Percentiles rank a stretch among this genome's conserved stretches.
Evolutionary conservation across 2,329 filamentous ascomycete species (phyloP).

Genomic region (Pseudocercospora crystallina): DNA sequence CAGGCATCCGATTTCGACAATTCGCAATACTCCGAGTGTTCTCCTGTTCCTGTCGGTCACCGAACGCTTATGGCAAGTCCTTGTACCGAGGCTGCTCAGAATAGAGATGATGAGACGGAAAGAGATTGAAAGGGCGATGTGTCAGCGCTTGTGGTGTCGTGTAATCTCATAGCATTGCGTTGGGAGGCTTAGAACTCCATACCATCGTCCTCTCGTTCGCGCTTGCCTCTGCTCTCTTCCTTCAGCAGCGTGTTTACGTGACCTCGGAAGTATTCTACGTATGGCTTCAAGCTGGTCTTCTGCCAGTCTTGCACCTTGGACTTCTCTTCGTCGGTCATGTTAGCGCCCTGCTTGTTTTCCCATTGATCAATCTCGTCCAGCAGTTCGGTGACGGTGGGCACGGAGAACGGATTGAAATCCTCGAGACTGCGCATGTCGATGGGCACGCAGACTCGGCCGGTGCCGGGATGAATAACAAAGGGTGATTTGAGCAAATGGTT

Average conservation of each 20-base stretch:
- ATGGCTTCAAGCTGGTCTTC: slow-evolving; percentile 92
- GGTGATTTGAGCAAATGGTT: slow-evolving; percentile 98
- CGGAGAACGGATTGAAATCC: slow-evolving; percentile 79
- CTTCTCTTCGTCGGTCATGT: slow-evolving; percentile 42
- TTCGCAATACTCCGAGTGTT: not conserved
- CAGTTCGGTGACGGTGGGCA: slow-evolving; percentile 85
- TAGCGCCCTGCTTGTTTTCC: slow-evolving; percentile 51
- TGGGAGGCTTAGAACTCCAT: slow-evolving; percentile 63
- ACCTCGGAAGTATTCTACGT: slow-evolving; percentile 81
- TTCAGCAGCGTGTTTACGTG: slow-evolving; percentile 79
- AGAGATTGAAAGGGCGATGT: too few relatives aligned
- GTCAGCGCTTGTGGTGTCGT: not conserved
- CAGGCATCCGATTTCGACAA: slow-evolving; percentile 1
- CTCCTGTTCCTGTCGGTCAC: not conserved
- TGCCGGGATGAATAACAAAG: slow-evolving; percentile 94
- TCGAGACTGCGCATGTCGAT: slow-evolving; percentile 76
- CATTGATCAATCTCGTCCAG: slow-evolving; percentile 84
- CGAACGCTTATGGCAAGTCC: too few relatives aligned
- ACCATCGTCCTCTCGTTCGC: slow-evolving; percentile 59
- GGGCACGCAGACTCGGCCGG: slow-evolving; percentile 90
- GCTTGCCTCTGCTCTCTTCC: slow-evolving; percentile 59
- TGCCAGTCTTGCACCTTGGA: slow-evolving; percentile 79
- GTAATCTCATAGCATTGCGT: not conserved
- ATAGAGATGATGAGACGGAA: too few relatives aligned
- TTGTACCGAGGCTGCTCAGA: too few relatives aligned